Percentiles rank a stretch among this genome's conserved stretches.
These are phyloP conservation scores for Stemphylium vesicarium DNA, from an alignment of 2,329 filamentous ascomycete genomes.

Conservation along the genomic window DNA sequence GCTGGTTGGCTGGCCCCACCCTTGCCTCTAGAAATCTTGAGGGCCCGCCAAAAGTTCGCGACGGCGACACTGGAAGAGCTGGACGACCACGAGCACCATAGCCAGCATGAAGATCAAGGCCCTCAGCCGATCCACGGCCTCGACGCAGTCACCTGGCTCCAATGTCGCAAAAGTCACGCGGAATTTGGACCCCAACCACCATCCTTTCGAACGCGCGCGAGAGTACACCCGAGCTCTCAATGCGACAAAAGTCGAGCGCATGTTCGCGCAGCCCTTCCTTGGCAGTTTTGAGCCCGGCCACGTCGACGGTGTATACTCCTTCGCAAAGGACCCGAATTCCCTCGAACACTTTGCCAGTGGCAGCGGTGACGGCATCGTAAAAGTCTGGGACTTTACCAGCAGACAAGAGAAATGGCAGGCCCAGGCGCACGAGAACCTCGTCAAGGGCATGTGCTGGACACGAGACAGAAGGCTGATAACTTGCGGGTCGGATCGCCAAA, in stretches of 20 bases:
- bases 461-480: slow-evolving; percentile 83
- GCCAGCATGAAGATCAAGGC: slow-evolving; percentile 59
- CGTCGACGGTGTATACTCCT: slow-evolving; percentile 74
- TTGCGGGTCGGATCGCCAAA: slow-evolving; percentile 82
- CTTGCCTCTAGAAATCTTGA: slow-evolving; percentile 21
- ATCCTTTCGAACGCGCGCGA: slow-evolving; percentile 88
- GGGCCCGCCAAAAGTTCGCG: slow-evolving; percentile 26
- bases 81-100: slow-evolving; percentile 8
- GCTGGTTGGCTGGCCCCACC: slow-evolving; percentile 26
- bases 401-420: slow-evolving; percentile 77
- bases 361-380: slow-evolving; percentile 82
- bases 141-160: slow-evolving; percentile 71
- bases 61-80: slow-evolving; percentile 11
- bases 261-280: slow-evolving; percentile 86
- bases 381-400: slow-evolving; percentile 84
- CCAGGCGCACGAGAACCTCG: slow-evolving; percentile 89
- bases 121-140: slow-evolving; percentile 68
- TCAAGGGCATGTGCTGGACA: slow-evolving; percentile 91
- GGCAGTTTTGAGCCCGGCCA: slow-evolving; percentile 88
- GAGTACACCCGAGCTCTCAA: slow-evolving; percentile 81
- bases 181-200: slow-evolving; percentile 81
- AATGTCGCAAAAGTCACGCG: slow-evolving; percentile 69
- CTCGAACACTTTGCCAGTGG: slow-evolving; percentile 53
- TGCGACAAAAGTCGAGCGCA: slow-evolving; percentile 90
- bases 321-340: slow-evolving; percentile 56